Conservation (phyloP, 345 rosid genomes). For the Dovyalis caffra region DNA sequence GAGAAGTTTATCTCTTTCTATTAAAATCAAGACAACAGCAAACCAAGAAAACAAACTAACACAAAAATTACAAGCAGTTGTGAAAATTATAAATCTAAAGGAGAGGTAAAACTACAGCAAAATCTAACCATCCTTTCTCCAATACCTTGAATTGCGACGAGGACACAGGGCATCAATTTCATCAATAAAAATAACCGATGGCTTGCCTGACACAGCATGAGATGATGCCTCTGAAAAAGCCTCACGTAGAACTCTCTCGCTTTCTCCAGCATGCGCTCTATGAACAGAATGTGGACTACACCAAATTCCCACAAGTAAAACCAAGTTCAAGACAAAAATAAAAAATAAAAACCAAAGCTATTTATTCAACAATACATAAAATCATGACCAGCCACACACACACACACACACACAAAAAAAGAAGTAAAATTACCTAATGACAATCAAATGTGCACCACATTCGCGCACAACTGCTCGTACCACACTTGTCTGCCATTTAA, state of each 20-base stretch:
- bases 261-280: slow-evolving; percentile 83
- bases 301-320: slow-evolving; percentile 12
- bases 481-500: slow-evolving; percentile 72
- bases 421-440: slow-evolving; percentile 56
- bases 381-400: not conserved
- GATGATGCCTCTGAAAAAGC: slow-evolving; percentile 76
- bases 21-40: not conserved
- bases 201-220: slow-evolving; percentile 56
- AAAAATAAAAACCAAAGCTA: not conserved
- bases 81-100: not conserved
- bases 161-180: slow-evolving; percentile 91
- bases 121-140: not conserved
- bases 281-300: slow-evolving; percentile 80
- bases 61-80: not conserved
- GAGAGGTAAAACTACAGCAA: not conserved
- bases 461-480: slow-evolving; percentile 88
- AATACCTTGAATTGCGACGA: slow-evolving; percentile 69
- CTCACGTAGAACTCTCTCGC: slow-evolving; percentile 73
- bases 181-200: slow-evolving; percentile 81
- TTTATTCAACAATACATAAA: not conserved
- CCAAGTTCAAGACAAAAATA: not conserved
- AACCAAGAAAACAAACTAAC: not conserved
- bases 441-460: slow-evolving; percentile 71
- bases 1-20: not conserved
- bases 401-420: not conserved